Percentiles rank a stretch among this genome's conserved stretches.
phyloP scores from a whole-genome alignment of 345 rosid species.

The Lepidium aucheri region DNA sequence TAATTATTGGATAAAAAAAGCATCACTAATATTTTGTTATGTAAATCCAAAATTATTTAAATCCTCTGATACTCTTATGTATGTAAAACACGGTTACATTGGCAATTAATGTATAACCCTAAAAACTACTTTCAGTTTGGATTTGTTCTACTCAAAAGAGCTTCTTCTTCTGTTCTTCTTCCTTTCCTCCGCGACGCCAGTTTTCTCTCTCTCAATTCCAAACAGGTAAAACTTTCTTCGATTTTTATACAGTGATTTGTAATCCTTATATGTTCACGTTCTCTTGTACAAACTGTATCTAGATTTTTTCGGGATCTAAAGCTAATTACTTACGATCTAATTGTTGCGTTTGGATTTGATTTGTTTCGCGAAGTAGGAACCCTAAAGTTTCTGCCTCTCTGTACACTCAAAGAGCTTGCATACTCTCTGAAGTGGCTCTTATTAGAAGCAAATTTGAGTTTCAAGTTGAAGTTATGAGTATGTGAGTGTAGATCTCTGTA shows the following conservation, averaged over 20 bases:
- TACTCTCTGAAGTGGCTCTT: neutral
- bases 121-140: neutral
- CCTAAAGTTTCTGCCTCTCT: neutral
- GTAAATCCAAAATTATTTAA: too few species aligned
- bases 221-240: slow-evolving; percentile 14
- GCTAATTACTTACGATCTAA: neutral
- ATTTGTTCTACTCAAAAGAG: neutral
- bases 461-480: neutral
- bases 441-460: neutral
- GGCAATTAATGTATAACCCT: neutral
- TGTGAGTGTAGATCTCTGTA: neutral
- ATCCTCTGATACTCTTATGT: too few species aligned
- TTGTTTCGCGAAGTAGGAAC: neutral
- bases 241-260: neutral
- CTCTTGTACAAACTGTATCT: neutral
- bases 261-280: neutral
- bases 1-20: too few species aligned
- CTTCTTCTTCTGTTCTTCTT: neutral
- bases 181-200: neutral
- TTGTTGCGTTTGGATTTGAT: neutral
- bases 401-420: neutral
- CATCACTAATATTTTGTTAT: too few species aligned
- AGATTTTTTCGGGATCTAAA: neutral
- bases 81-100: too few species aligned
- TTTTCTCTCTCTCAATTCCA: neutral